Evolutionary conservation across 768 basidiomycete species (phyloP).

Genomic region (Phlebiopsis gigantea): DNA sequence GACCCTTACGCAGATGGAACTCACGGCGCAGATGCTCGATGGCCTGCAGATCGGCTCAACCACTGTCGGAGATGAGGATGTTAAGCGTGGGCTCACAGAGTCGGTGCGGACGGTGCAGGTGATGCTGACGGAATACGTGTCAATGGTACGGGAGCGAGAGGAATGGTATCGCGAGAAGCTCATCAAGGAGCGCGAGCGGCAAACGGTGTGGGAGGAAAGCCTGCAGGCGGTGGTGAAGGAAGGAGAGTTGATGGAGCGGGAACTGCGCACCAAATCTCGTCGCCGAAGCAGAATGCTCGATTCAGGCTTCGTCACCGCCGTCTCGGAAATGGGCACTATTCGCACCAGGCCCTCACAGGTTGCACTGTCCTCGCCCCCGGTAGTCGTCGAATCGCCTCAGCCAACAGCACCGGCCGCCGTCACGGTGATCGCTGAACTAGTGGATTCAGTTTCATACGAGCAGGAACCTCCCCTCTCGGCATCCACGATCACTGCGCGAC

Average conservation of each 20-base stretch:
- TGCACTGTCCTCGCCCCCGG: not conserved
- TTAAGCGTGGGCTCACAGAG: slow-evolving; percentile 28
- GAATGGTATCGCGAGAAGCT: slow-evolving; percentile 69
- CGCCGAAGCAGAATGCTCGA: slow-evolving; percentile 44
- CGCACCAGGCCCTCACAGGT: slow-evolving; percentile 13
- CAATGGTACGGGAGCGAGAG: slow-evolving; percentile 75
- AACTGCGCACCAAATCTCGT: slow-evolving; percentile 60
- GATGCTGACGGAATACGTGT: slow-evolving; percentile 61
- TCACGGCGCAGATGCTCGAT: slow-evolving; percentile 60
- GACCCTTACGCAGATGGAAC: slow-evolving; percentile 70
- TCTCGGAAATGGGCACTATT: slow-evolving; percentile 16
- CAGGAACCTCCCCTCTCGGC: not conserved
- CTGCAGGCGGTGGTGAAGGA: slow-evolving; percentile 80
- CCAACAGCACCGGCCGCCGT: not conserved
- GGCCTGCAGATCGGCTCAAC: slow-evolving; percentile 26
- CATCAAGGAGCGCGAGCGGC: slow-evolving; percentile 56
- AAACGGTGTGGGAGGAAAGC: slow-evolving; percentile 86
- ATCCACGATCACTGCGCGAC: not conserved
- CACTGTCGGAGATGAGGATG: slow-evolving; percentile 5
- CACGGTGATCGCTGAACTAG: slow-evolving; percentile 8
- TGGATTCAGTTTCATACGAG: not conserved
- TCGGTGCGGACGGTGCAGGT: slow-evolving; percentile 51
- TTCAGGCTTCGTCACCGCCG: slow-evolving; percentile 38
- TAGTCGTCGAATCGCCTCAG: slow-evolving; percentile 2
- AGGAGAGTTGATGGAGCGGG: slow-evolving; percentile 77